Base-by-base conservation (phyloP, 2,329 filamentous ascomycete genomes). In the Emydomyces testavorans region DNA sequence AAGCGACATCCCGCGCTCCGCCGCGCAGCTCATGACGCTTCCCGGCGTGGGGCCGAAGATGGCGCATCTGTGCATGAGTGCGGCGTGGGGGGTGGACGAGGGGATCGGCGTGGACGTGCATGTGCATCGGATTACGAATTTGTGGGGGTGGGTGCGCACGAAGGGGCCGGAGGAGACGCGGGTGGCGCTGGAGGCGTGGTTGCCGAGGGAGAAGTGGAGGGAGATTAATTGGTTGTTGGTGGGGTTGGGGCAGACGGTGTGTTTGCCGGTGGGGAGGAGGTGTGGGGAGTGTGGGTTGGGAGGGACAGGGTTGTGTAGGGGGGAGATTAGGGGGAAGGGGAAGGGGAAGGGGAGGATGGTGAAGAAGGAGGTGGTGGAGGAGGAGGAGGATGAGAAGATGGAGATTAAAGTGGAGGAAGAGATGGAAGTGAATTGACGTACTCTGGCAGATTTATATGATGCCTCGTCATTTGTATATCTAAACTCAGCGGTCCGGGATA, bases 81-180 rank as follows among this genome's bases (percentile, higher is more conserved):
- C 83, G 0, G 85, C 82, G 59, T 75, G 82, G 82, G 79, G 78
- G 2, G 70, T 74, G 37, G 73, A 78, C 42, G 74, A 81, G 55
- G 89, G 89, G 6, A 94, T 95, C 54, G 89, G 89, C 21, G 89
- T 95, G 41, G 89, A 95, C 63, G 88, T 94, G 4, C 89, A 95
- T 65, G 89, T 95, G 2, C 89, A 94, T 67, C 83, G 89, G 48
- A 93, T 95, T 65, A 90, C 87, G 44, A 94, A 94, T 67, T 71
- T 94, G 23, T 94, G 88, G 88, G 84, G 85, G 2, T 95, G 89
- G 89, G 79, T 93, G 63, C 79, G 78, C 63, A 90, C 83, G 1
- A 81, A 79, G 57, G 83, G 72, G 10, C 89, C 89, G 0, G 89
- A 95, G 69, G 83, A 85, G 62, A 94, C 89, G 24, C 74, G 89